Conservation (phyloP, 2,329 filamentous ascomycete species). For the Alternaria sp. region DNA sequence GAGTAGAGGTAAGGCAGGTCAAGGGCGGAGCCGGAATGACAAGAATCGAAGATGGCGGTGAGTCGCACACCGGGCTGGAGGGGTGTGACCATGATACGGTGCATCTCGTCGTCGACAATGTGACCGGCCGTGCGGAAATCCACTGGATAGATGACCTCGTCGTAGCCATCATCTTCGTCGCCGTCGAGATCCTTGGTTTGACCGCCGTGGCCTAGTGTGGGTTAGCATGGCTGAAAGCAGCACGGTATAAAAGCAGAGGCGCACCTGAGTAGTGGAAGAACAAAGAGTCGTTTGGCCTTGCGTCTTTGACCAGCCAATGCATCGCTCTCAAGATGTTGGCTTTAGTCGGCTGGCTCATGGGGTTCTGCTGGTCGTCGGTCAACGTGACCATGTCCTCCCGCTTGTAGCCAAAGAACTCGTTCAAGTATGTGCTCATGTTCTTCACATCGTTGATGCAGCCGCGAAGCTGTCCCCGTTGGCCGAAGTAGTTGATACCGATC, state of each 20-base stretch:
- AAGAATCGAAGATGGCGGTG: conserved; percentile 83
- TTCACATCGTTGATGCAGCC: conserved; percentile 98
- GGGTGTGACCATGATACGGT: conserved; percentile 78
- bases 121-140: conserved; percentile 82
- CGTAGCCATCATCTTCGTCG: conserved; percentile 82
- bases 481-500: conserved; percentile 97
- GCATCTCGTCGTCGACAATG: conserved; percentile 86
- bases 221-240: conserved; percentile 14
- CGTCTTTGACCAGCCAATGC: conserved; percentile 98
- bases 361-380: conserved; percentile 96
- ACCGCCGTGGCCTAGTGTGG: conserved; percentile 75
- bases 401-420: conserved; percentile 89
- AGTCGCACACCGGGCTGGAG: conserved; percentile 84
- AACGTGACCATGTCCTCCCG: conserved; percentile 96
- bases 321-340: conserved; percentile 94
- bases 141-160: conserved; percentile 85
- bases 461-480: conserved; percentile 86
- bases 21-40: conserved; percentile 79
- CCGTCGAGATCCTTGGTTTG: conserved; percentile 82
- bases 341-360: conserved; percentile 96
- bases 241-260: conserved; percentile 33
- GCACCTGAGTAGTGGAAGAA: conserved; percentile 97
- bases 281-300: conserved; percentile 88
- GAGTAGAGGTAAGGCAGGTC: conserved; percentile 84
- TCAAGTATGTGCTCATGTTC: conserved; percentile 93